Evolutionary conservation across 1,139 yeast species (phyloP).

Genomic region (Meyerozyma smithsonii): DNA sequence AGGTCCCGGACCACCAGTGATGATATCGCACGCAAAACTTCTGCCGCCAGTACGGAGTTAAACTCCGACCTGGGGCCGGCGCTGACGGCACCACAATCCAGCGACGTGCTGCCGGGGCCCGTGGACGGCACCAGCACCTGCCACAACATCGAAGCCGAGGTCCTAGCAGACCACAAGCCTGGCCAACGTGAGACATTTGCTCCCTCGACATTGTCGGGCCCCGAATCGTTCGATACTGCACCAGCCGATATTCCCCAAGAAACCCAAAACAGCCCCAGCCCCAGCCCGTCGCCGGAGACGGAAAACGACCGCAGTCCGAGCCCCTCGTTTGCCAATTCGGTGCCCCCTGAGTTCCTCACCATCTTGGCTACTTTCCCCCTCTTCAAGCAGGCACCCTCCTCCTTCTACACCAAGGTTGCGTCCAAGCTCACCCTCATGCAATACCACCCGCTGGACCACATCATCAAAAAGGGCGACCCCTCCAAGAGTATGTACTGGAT

Average conservation of each 20-base stretch:
- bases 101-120: not conserved
- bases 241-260: not conserved
- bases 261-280: not conserved
- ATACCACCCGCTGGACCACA: slow-evolving; percentile 62
- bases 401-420: slow-evolving; percentile 58
- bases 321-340: slow-evolving; percentile 5
- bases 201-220: too few relatives aligned
- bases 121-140: not conserved
- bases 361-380: slow-evolving; percentile 55
- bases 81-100: not conserved
- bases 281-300: not conserved
- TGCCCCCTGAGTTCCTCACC: slow-evolving; percentile 52
- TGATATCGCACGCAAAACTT: not conserved
- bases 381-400: slow-evolving; percentile 60
- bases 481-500: slow-evolving; percentile 82
- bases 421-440: slow-evolving; percentile 54
- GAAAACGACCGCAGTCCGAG: not conserved
- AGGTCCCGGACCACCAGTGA: not conserved
- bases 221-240: too few relatives aligned
- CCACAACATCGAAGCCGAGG: not conserved
- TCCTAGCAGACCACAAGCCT: too few relatives aligned
- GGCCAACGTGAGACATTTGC: too few relatives aligned
- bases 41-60: not conserved
- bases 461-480: slow-evolving; percentile 66
- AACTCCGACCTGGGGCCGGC: not conserved